A percentile compares a stretch with the other conserved stretches of the same genome.
phyloP scores from a whole-genome alignment of 495 filamentous ascomycete species.

The Diplogelasinospora grovesii region DNA sequence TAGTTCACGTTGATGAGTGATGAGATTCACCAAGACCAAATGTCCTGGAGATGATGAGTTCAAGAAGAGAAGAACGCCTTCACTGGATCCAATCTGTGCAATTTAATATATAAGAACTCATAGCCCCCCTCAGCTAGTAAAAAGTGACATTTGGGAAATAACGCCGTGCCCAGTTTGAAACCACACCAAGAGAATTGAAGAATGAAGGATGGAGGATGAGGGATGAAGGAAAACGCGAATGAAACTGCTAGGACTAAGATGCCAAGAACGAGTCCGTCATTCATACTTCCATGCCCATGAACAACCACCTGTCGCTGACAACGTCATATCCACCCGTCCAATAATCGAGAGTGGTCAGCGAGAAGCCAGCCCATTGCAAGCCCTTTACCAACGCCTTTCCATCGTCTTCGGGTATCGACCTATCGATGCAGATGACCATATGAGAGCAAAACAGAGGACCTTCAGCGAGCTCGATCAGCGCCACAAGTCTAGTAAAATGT shows the following conservation, averaged over 20 bases:
- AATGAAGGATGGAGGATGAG: no score
- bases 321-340: constrained; percentile 55
- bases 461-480: constrained; percentile 80
- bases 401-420: constrained; percentile 50
- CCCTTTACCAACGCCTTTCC: constrained; percentile 63
- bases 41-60: no score
- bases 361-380: constrained; percentile 90
- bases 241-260: constrained; percentile 1
- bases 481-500: constrained; percentile 52
- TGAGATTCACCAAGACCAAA: no score
- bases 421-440: constrained; percentile 75
- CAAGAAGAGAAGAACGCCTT: no score
- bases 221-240: constrained; percentile 4
- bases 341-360: constrained; percentile 65
- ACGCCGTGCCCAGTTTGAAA: no score
- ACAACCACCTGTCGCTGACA: constrained; percentile 70
- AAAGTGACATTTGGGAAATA: no score
- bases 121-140: no score
- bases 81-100: no score
- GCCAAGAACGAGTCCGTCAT: constrained; percentile 30
- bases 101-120: no score
- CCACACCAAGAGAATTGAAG: no score
- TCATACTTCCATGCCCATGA: constrained; percentile 81
- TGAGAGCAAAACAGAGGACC: constrained; percentile 65
- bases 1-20: no score